Evolutionary conservation across 2,329 filamentous ascomycete genomes (phyloP).

Genomic region (Aspergillus sp.): DNA sequence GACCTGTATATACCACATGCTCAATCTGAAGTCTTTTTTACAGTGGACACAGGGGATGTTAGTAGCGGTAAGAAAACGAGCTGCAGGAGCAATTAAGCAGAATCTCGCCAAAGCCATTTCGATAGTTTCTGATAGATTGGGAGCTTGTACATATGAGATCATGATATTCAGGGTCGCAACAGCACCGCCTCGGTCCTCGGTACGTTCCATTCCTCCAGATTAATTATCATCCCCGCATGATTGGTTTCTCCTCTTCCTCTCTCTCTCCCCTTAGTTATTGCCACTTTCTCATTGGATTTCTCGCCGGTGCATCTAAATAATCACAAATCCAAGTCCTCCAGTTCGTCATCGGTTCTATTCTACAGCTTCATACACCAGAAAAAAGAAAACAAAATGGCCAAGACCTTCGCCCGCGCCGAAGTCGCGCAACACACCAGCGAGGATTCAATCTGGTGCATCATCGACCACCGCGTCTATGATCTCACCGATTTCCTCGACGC

Average conservation of each 20-base stretch:
- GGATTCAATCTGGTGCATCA: conserved; percentile 75
- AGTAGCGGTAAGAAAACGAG: too few relatives aligned
- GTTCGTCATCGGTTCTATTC: neutral
- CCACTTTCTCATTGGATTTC: neutral
- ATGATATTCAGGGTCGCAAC: too few relatives aligned
- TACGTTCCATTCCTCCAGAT: neutral
- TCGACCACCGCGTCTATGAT: conserved; percentile 85
- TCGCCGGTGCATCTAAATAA: neutral
- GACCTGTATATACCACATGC: too few relatives aligned
- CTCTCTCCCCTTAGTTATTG: neutral
- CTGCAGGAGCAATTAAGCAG: too few relatives aligned
- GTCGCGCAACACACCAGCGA: conserved; percentile 72
- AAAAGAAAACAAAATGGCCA: conserved; percentile 9
- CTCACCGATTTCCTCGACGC: conserved; percentile 79
- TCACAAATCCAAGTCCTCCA: neutral
- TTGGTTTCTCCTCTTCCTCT: neutral
- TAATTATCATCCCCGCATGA: neutral
- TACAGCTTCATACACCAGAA: neutral
- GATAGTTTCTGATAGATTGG: too few relatives aligned
- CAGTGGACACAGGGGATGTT: too few relatives aligned
- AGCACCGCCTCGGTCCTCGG: neutral
- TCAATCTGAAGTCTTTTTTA: too few relatives aligned
- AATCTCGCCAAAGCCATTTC: too few relatives aligned
- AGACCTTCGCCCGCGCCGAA: conserved; percentile 47
- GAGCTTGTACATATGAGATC: too few relatives aligned